Percentiles rank a stretch among this genome's conserved stretches.
Conservation (phyloP, 768 basidiomycete genomes). For the Clathrus columnatus region DNA sequence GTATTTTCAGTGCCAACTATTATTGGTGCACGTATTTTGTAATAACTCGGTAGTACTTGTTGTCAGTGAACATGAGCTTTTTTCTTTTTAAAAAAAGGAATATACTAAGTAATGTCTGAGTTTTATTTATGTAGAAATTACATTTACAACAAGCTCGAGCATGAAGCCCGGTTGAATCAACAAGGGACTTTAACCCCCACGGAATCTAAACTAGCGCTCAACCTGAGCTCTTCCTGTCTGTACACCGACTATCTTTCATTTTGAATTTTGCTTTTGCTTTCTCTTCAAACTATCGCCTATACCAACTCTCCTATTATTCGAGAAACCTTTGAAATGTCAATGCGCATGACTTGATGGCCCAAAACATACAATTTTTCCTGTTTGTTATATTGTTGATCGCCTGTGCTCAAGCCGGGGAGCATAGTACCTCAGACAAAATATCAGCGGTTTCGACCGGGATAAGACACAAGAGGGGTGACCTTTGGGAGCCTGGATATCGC, state of each 20-base stretch:
- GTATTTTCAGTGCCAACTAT: too few species aligned
- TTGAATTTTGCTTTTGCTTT: neutral
- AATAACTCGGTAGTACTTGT: neutral
- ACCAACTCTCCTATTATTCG: neutral
- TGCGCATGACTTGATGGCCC: neutral
- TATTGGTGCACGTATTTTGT: neutral
- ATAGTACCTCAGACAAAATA: neutral
- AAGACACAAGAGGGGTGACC: neutral
- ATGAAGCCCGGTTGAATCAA: too few species aligned
- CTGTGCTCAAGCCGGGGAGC: conserved; percentile 1
- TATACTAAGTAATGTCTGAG: too few species aligned
- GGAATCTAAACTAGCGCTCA: too few species aligned
- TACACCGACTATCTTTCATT: neutral
- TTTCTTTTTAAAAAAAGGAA: too few species aligned
- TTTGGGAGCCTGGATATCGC: neutral
- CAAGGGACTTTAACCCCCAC: too few species aligned
- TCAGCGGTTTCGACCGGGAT: conserved; percentile 1
- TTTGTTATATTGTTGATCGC: neutral
- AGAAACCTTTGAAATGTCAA: neutral
- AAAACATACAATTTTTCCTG: neutral
- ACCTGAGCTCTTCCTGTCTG: neutral
- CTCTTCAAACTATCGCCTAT: neutral
- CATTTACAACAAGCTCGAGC: too few species aligned
- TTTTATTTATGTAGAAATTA: too few species aligned
- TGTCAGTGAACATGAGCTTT: too few species aligned